Base-by-base conservation (phyloP, 75 land plant species). In the Pinus albicaulis region DNA sequence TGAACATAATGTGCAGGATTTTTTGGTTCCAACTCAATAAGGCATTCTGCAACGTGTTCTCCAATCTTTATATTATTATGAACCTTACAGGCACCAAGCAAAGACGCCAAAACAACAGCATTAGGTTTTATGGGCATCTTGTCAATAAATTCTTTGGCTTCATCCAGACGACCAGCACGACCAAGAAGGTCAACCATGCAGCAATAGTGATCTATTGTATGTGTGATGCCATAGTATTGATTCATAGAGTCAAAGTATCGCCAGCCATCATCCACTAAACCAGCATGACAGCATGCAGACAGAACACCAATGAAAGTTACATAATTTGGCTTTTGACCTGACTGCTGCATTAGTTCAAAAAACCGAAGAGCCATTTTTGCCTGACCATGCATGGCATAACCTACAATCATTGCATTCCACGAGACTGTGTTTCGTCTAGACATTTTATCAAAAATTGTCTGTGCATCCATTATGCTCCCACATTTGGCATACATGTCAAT, bases 401-500 rank as follows among this genome's bases (percentile, higher is more conserved):
- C 57, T 20, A 78, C 76, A 59, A 80, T 80, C 79, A 80, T 80
- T 12, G 76, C 70, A 57, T 65, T 76, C 81, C 81, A 80, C 3
- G 79, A 80, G 23, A 77, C 41, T 22, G 56, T 28, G 56, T 68
- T 55, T 22, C 59, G 74, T 53, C 64, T 44, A 28, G 60, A 77
- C 38, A 55, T 44, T 24, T n/a, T 77, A 24, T 77, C 55, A 53
- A 77, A 77, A 15, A 70, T 72, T 19, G 70, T 28, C 34, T 68
- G 59, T 24, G 79, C 79, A 48, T 77, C 79, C 23, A 25, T 52
- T 8, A 77, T 31, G 38, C 61, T 78, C 59, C 80, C 80, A 72
- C 80, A 78, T 41, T 78, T 78, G 52, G 76, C 80, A 78, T 78
- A 78, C 80, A 78, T 78, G 61, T 72, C 74, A 55, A 72, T 63